A percentile compares a stretch with the other conserved stretches of the same genome.
Evolutionary conservation across 75 land plant species (phyloP).

Genomic region (Selaginella tamariscina): DNA sequence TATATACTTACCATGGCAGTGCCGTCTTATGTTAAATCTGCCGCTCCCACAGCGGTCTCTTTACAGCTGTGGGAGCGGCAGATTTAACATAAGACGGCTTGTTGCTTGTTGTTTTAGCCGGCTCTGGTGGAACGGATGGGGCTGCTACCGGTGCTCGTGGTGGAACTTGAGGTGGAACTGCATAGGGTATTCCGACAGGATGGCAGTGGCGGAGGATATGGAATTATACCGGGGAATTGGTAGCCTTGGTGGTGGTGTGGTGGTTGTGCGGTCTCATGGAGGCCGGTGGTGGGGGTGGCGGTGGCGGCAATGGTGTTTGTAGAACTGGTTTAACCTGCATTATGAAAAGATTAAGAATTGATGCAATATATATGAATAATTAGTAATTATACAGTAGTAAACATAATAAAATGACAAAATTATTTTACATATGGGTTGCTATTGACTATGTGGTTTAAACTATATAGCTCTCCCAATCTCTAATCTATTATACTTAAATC

Average conservation of each 20-base stretch:
- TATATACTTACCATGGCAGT: slow-evolving; percentile 82
- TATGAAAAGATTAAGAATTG: too few relatives aligned
- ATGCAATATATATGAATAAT: too few relatives aligned
- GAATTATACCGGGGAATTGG: too few relatives aligned
- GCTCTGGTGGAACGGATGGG: slow-evolving; percentile 19
- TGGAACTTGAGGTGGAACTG: slow-evolving; percentile 50
- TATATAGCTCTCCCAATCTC: too few relatives aligned
- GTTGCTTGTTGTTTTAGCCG: slow-evolving; percentile 33
- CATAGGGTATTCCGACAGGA: neutral
- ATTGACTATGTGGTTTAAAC: too few relatives aligned
- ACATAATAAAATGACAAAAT: too few relatives aligned
- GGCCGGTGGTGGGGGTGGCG: slow-evolving; percentile 50
- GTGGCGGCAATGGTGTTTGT: too few relatives aligned
- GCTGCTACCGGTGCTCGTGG: slow-evolving; percentile 36
- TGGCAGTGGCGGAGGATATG: too few relatives aligned
- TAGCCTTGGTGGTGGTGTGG: neutral
- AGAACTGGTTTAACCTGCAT: too few relatives aligned
- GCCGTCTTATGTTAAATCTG: slow-evolving; percentile 91
- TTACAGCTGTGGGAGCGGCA: slow-evolving; percentile 90
- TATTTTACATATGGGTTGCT: too few relatives aligned
- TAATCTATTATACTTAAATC: too few relatives aligned
- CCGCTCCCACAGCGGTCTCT: slow-evolving; percentile 97
- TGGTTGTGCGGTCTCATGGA: neutral
- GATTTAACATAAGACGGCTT: slow-evolving; percentile 95
- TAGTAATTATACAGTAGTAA: too few relatives aligned